These are phyloP conservation scores for Pythium sukuiense DNA, from an alignment of 352 stramenopile species.

Conservation along the genomic window DNA sequence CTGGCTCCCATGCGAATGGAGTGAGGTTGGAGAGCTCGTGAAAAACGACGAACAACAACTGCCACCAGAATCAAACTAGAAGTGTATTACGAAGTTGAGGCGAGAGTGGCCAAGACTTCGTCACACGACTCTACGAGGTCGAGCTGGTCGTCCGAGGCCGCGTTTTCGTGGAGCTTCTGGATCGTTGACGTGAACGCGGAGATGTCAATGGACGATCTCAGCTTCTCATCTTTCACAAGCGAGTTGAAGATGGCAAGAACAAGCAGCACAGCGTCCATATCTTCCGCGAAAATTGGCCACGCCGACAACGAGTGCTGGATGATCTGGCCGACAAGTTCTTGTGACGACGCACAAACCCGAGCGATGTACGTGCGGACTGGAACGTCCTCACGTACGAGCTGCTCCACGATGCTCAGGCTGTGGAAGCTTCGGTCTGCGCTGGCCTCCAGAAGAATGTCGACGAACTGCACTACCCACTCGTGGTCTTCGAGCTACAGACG, in stretches of 20 bases:
- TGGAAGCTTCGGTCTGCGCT: constrained; percentile 18
- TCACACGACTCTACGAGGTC: constrained; percentile 21
- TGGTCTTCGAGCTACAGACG: constrained; percentile 17
- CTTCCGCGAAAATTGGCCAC: constrained; percentile 27
- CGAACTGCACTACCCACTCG: constrained; percentile 16
- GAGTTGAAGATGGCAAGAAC: constrained; percentile 15
- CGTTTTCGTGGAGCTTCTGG: constrained; percentile 16
- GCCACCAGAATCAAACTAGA: background rate
- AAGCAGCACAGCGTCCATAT: constrained; percentile 26
- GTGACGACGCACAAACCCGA: background rate
- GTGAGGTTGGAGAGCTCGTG: constrained; percentile 30
- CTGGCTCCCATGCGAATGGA: constrained; percentile 55
- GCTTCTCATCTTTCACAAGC: constrained; percentile 12
- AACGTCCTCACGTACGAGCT: constrained; percentile 9
- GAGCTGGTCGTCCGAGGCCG: constrained; percentile 9
- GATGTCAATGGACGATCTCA: constrained; percentile 8
- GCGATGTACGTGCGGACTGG: constrained; percentile 11
- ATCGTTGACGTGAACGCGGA: background rate
- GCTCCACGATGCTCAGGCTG: constrained; percentile 18
- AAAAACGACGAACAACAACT: background rate
- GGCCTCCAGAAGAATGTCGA: constrained; percentile 15
- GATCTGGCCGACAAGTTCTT: constrained; percentile 18
- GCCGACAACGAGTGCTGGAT: constrained; percentile 18
- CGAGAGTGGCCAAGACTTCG: constrained; percentile 12
- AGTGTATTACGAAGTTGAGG: background rate